Evolutionary conservation across 192 early-diverging fungal genomes (phyloP).

Genomic region (Linderina pennispora): DNA sequence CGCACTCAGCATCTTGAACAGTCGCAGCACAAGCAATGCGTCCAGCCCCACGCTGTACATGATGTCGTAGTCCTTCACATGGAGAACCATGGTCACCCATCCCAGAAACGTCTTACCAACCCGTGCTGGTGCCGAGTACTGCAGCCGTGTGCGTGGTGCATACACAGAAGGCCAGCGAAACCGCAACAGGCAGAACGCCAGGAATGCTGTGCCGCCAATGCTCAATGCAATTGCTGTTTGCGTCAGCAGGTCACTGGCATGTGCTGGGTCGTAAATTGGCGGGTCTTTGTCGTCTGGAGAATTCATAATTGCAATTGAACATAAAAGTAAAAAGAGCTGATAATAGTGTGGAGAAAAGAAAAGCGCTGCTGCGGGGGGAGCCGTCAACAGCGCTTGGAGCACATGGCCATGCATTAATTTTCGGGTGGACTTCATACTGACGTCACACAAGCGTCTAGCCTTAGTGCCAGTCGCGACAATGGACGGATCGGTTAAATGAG

Average conservation of each 20-base stretch:
- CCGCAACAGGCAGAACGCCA: slow-evolving; percentile 44
- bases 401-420: no score
- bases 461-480: no score
- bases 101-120: slow-evolving; percentile 40
- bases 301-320: no score
- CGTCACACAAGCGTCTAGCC: no score
- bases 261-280: no score
- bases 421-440: no score
- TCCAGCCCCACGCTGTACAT: slow-evolving; percentile 45
- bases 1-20: slow-evolving; percentile 39
- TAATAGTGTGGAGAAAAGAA: no score
- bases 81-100: slow-evolving; percentile 38
- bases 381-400: no score
- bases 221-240: slow-evolving; percentile 35
- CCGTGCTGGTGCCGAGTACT: slow-evolving; percentile 37
- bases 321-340: no score
- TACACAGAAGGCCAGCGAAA: slow-evolving; percentile 50
- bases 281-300: no score
- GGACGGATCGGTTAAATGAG: no score
- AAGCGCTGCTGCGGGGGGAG: no score
- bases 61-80: slow-evolving; percentile 39
- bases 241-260: slow-evolving; percentile 44
- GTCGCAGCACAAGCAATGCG: slow-evolving; percentile 40
- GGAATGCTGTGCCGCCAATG: slow-evolving; percentile 35
- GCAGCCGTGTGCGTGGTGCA: slow-evolving; percentile 40